A percentile compares a stretch with the other conserved stretches of the same genome.
Evolutionary conservation across 2,329 filamentous ascomycete species (phyloP).

Genomic region (Cucurbitaria berberidis): DNA sequence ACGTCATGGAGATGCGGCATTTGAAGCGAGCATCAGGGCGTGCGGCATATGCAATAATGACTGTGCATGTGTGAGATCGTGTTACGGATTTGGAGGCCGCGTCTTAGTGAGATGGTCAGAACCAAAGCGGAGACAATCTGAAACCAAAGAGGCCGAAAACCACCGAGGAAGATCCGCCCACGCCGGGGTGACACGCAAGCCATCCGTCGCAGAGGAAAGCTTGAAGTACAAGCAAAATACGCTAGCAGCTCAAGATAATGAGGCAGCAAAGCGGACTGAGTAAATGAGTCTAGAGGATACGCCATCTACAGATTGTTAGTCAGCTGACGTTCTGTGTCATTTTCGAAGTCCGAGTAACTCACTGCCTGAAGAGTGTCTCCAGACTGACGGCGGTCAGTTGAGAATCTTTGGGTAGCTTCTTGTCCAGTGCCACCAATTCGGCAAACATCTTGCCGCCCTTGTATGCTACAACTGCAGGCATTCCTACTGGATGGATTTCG

Average conservation of each 20-base stretch:
- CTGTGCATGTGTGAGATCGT: not conserved
- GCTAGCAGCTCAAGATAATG: not conserved
- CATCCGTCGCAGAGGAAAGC: not conserved
- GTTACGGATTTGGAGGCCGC: not conserved
- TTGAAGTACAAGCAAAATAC: not conserved
- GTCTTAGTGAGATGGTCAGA: not conserved
- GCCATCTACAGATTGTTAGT: slow-evolving; percentile 31
- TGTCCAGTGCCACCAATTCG: slow-evolving; percentile 83
- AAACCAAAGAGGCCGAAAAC: not conserved
- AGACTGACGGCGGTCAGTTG: slow-evolving; percentile 60
- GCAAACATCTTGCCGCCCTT: slow-evolving; percentile 88
- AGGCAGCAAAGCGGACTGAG: not conserved
- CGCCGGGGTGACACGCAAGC: too few species aligned
- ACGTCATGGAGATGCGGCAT: not conserved
- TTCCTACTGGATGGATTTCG: slow-evolving; percentile 87
- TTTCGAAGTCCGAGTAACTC: slow-evolving; percentile 20
- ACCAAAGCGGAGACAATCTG: not conserved
- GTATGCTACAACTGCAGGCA: slow-evolving; percentile 89
- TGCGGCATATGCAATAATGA: not conserved
- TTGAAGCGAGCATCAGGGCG: not conserved
- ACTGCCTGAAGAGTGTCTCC: slow-evolving; percentile 62
- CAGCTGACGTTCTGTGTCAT: slow-evolving; percentile 30
- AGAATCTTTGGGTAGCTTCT: slow-evolving; percentile 75
- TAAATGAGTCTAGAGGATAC: slow-evolving; percentile 30
- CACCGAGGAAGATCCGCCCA: not conserved